Conservation (phyloP, 768 basidiomycete species). For the Agrocybe praecox region DNA sequence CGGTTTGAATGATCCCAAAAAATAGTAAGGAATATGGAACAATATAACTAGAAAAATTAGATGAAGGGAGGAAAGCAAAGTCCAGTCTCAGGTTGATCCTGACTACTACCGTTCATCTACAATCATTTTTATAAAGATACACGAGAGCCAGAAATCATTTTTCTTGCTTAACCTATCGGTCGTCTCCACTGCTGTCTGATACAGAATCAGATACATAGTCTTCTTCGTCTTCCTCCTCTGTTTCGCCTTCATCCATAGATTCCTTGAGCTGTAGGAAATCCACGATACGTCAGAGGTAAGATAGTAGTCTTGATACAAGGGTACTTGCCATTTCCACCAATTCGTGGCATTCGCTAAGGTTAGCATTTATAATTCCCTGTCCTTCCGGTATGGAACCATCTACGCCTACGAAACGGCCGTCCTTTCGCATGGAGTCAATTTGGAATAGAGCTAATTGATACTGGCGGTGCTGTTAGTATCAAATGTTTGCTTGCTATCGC, state of each 20-base stretch:
- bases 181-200: slow-evolving; percentile 4
- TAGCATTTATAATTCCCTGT: slow-evolving; percentile 94
- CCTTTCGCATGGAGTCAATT: slow-evolving; percentile 90
- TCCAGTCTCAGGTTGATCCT: background rate
- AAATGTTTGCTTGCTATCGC: background rate
- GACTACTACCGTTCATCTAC: background rate
- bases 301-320: background rate
- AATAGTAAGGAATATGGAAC: background rate
- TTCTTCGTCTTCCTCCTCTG: slow-evolving; percentile 55
- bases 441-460: slow-evolving; percentile 95
- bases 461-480: slow-evolving; percentile 34
- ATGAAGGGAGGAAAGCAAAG: background rate
- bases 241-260: slow-evolving; percentile 76
- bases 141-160: background rate
- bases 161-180: background rate
- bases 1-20: slow-evolving; percentile 1
- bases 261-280: slow-evolving; percentile 64
- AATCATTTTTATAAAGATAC: background rate
- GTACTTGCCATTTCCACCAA: slow-evolving; percentile 82
- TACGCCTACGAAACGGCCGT: slow-evolving; percentile 89
- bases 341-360: slow-evolving; percentile 95
- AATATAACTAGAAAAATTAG: background rate
- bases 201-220: slow-evolving; percentile 38
- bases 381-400: slow-evolving; percentile 94
- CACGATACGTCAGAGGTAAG: no score